Conservation (phyloP, 225 moss, liverwort and hornwort species). For the Polytrichum formosum region DNA sequence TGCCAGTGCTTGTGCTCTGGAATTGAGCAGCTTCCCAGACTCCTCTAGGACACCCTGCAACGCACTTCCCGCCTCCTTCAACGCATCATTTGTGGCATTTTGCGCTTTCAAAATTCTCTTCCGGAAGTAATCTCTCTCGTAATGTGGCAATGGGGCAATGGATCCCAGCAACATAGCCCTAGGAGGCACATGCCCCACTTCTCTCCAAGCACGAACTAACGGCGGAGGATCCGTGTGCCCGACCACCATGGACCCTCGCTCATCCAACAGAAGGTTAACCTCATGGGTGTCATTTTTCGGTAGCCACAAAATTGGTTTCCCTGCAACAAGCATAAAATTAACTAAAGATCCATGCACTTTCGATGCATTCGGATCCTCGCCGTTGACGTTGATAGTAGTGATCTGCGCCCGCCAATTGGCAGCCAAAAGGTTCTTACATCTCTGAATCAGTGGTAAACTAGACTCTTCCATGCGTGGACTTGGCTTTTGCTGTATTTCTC, state of each 20-base stretch:
- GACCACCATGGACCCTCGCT: constrained; percentile 76
- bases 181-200: constrained; percentile 62
- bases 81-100: constrained; percentile 50
- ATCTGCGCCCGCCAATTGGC: constrained; percentile 86
- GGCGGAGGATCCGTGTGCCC: constrained; percentile 89
- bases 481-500: neutral
- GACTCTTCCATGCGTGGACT: constrained; percentile 51
- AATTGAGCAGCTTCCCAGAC: constrained; percentile 46
- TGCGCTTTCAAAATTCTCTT: constrained; percentile 56
- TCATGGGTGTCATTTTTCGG: constrained; percentile 61
- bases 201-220: constrained; percentile 61
- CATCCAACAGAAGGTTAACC: constrained; percentile 77
- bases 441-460: constrained; percentile 68
- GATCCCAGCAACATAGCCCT: constrained; percentile 63
- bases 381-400: constrained; percentile 51
- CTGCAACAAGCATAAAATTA: constrained; percentile 52
- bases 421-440: constrained; percentile 77
- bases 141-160: constrained; percentile 46
- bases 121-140: constrained; percentile 64
- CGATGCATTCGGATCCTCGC: constrained; percentile 38
- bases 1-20: constrained; percentile 52
- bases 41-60: constrained; percentile 57
- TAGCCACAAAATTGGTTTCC: constrained; percentile 69
- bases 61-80: constrained; percentile 63
- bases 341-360: constrained; percentile 69